phyloP scores from a whole-genome alignment of 352 stramenopile species.

The Discostella stelligera region DNA sequence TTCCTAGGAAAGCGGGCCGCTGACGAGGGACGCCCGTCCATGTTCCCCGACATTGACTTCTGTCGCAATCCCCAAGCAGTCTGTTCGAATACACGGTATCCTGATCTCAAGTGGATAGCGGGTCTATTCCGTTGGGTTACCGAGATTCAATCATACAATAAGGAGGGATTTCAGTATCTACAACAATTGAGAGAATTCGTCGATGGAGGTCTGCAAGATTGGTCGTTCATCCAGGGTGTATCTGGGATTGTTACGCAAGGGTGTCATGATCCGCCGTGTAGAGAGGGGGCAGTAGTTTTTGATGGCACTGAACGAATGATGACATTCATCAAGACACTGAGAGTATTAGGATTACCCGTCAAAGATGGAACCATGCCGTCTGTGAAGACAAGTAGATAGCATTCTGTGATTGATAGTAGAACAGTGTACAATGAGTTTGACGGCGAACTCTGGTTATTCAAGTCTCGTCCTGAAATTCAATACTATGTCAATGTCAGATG shows the following conservation, averaged over 20 bases:
- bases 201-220: conserved; percentile 44
- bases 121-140: conserved; percentile 45
- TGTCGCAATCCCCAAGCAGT: conserved; percentile 32
- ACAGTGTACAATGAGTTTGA: no score
- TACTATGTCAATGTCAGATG: no score
- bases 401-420: no score
- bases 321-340: conserved; percentile 39
- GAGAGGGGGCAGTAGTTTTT: conserved; percentile 29
- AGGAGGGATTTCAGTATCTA: conserved; percentile 32
- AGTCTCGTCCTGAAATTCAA: no score
- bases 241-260: conserved; percentile 39
- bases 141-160: conserved; percentile 40
- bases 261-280: conserved; percentile 39
- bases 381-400: background rate
- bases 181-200: conserved; percentile 43
- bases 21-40: conserved; percentile 31
- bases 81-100: conserved; percentile 30
- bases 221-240: conserved; percentile 36
- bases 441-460: no score
- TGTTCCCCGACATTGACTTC: conserved; percentile 46
- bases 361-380: background rate
- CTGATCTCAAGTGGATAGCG: conserved; percentile 41
- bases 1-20: conserved; percentile 38
- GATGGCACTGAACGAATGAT: conserved; percentile 26
- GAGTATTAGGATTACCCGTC: conserved; percentile 31